Conservation (phyloP, 371 early-diverging fungal genomes). For the Saksenaea vasiformis region DNA sequence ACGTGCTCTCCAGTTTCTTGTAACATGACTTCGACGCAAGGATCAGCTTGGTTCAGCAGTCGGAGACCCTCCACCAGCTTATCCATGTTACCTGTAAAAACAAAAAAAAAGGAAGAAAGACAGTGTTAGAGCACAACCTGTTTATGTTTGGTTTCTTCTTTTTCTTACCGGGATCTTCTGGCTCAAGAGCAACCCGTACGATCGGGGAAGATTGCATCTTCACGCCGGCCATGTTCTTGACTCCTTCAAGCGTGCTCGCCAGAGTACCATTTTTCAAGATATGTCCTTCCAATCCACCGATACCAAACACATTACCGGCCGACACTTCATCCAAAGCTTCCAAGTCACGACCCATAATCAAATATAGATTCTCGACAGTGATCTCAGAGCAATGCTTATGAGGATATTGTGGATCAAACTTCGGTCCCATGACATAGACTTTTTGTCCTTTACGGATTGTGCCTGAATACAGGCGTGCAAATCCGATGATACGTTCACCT, state of each 20-base stretch:
- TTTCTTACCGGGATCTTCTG: conserved; percentile 67
- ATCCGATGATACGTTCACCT: conserved; percentile 79
- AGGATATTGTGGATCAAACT: conserved; percentile 78
- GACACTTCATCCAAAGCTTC: conserved; percentile 79
- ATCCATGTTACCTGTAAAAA: conserved; percentile 64
- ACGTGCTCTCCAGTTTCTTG: conserved; percentile 98
- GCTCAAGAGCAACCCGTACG: conserved; percentile 96
- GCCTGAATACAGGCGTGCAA: conserved; percentile 93
- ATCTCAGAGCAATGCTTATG: conserved; percentile 68
- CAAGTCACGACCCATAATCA: conserved; percentile 97
- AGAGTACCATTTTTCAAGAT: conserved; percentile 93
- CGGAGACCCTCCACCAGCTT: conserved; percentile 86
- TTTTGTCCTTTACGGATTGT: conserved; percentile 84
- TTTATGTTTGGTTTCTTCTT: too few species aligned
- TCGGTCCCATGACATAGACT: conserved; percentile 91
- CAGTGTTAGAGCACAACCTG: too few species aligned
- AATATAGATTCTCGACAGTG: conserved; percentile 75
- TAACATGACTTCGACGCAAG: conserved; percentile 86
- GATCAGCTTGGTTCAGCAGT: conserved; percentile 92
- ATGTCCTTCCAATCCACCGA: conserved; percentile 87
- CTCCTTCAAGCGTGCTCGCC: conserved; percentile 59
- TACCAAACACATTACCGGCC: conserved; percentile 96
- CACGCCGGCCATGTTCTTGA: conserved; percentile 60
- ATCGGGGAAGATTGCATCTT: conserved; percentile 74
- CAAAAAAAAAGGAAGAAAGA: background rate